Conservation (phyloP, 2,329 filamentous ascomycete species). For the Aureobasidium sp. region DNA sequence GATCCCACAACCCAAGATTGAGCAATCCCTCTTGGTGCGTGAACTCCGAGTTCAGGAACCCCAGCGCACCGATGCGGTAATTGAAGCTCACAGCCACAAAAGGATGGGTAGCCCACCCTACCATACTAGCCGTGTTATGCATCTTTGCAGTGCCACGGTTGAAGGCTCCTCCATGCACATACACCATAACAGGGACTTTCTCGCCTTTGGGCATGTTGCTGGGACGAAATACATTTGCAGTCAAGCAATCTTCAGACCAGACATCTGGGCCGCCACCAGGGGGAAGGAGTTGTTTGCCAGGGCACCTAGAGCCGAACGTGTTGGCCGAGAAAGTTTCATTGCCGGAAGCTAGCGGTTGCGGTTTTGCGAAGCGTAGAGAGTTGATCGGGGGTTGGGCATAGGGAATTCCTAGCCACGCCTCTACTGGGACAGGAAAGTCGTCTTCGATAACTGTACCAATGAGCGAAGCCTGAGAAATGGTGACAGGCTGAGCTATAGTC, state of each 20-base stretch:
- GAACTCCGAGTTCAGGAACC: slow-evolving; percentile 52
- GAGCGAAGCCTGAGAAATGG: slow-evolving; percentile 18
- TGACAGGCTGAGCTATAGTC: slow-evolving; percentile 7
- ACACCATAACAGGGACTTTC: slow-evolving; percentile 48
- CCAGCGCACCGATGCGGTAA: slow-evolving; percentile 52
- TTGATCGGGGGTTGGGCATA: slow-evolving; percentile 20
- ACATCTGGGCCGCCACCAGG: background rate
- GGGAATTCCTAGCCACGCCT: slow-evolving; percentile 21
- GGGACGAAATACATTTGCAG: slow-evolving; percentile 50
- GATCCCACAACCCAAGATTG: slow-evolving; percentile 18
- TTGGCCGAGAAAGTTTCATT: slow-evolving; percentile 29
- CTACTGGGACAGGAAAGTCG: slow-evolving; percentile 19
- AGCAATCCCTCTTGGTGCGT: slow-evolving; percentile 45
- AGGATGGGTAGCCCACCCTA: slow-evolving; percentile 41
- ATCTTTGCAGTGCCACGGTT: slow-evolving; percentile 38
- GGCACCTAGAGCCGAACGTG: slow-evolving; percentile 19
- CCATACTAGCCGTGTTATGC: slow-evolving; percentile 54
- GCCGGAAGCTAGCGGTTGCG: slow-evolving; percentile 32
- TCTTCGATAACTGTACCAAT: slow-evolving; percentile 18
- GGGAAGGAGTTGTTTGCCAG: slow-evolving; percentile 18
- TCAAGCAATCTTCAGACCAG: slow-evolving; percentile 47
- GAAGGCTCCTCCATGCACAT: slow-evolving; percentile 56
- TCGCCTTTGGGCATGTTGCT: slow-evolving; percentile 17
- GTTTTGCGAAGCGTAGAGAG: slow-evolving; percentile 20
- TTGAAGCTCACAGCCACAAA: slow-evolving; percentile 23